Evolutionary conservation across 441 rosid genomes (phyloP).

Genomic region (Brassica hybrid): DNA sequence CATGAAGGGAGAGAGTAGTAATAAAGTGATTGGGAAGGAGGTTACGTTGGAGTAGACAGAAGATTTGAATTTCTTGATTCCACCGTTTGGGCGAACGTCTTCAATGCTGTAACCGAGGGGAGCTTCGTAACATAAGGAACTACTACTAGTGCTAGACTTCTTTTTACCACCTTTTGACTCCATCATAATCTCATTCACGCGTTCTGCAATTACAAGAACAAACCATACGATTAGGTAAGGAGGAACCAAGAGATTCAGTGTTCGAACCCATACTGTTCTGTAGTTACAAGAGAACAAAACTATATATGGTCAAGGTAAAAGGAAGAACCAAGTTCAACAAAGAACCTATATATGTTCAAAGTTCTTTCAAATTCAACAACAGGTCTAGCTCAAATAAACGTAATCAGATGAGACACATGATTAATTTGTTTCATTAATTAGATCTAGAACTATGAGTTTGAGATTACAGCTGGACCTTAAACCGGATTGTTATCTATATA

Average conservation of each 20-base stretch:
- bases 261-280: not conserved
- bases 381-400: not conserved
- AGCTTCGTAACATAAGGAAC: slow-evolving; percentile 69
- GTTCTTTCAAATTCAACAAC: not conserved
- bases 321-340: not conserved
- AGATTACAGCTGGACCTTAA: too few relatives aligned
- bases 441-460: not conserved
- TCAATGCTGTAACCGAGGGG: slow-evolving; percentile 87
- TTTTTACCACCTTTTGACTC: slow-evolving; percentile 77
- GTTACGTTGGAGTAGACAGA: slow-evolving; percentile 57
- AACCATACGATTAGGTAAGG: not conserved
- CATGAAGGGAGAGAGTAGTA: not conserved
- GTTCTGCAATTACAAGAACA: slow-evolving; percentile 6
- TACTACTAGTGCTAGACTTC: slow-evolving; percentile 61
- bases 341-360: not conserved
- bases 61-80: slow-evolving; percentile 74
- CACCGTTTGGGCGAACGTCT: slow-evolving; percentile 81
- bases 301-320: too few relatives aligned
- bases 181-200: slow-evolving; percentile 74
- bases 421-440: not conserved
- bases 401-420: not conserved
- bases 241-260: not conserved
- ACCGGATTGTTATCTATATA: not conserved
- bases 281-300: not conserved
- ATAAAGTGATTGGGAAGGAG: not conserved